Conservation (phyloP, 2,329 filamentous ascomycete species). For the Xylaria sp. region DNA sequence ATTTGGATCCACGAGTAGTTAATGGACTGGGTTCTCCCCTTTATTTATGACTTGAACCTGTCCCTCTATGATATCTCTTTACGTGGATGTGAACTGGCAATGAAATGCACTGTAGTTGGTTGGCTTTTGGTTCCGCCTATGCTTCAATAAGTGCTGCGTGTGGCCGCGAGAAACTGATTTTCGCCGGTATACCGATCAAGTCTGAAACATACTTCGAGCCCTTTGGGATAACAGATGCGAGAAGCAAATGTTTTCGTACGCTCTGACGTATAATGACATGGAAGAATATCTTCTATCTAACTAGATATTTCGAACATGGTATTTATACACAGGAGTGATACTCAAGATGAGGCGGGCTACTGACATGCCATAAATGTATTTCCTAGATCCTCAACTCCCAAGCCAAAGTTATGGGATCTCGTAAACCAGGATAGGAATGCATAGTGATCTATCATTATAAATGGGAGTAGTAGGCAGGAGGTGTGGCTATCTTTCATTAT, state of each 20-base stretch:
- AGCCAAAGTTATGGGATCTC: not conserved
- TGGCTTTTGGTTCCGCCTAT: too few species aligned
- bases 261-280: not conserved
- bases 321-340: not conserved
- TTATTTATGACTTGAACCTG: not conserved
- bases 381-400: not conserved
- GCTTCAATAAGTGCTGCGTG: not conserved
- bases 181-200: not conserved
- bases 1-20: conserved; percentile 18
- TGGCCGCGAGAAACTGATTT: not conserved
- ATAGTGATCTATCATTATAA: not conserved
- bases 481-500: not conserved
- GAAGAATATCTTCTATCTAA: too few species aligned
- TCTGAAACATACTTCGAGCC: not conserved
- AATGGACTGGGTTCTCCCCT: conserved; percentile 4
- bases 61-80: not conserved
- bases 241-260: not conserved
- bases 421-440: not conserved
- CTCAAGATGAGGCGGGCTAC: not conserved
- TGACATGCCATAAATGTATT: too few species aligned
- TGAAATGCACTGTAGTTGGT: not conserved
- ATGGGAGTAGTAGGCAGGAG: not conserved
- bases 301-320: not conserved
- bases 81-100: not conserved
- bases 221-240: too few species aligned